Base-by-base conservation (phyloP, 805 yeast species). In the Lachancea nothofagi region DNA sequence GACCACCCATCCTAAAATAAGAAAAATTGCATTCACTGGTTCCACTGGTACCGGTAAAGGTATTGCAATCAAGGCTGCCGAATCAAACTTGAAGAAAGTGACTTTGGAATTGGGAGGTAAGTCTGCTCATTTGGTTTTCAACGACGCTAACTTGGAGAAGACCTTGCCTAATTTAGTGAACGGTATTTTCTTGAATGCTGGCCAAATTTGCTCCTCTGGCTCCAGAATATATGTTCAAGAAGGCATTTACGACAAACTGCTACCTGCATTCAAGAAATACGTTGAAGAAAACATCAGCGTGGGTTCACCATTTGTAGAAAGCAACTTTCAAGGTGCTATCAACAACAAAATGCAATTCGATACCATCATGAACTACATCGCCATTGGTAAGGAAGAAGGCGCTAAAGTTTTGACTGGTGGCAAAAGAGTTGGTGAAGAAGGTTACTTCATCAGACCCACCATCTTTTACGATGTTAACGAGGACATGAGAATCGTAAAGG, bases 41-140 rank as follows among this genome's bases (percentile, higher is more conserved):
- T 82, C 89, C 20, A 83, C 93, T 33, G 78, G 74, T 38, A 72
- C 80, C 46, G 93, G 93, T 66, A 79, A 77, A 61, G 69, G 66
- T 54, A 80, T 83, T 48, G 81, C 83, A 78, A 69, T 69, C 46
- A 73, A 72, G 52, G 83, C 86, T 54, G 81, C 86, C 45, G 72
- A 75, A 47, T 69, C 84, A n/a, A 74, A 74, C 65, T 70, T 82
- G 69, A 83, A 83, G 74, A 82, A 82, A 67, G 82, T 81, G 38
- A 81, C 90, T 36, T 70, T 83, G 64, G 93, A 83, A 66, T 72
- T 82, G 54, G 93, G 93, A 64, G 93, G 93, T 64, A 83, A 83
- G 64, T 80, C 88, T 43, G 84, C 89, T 54, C 79, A 81, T 60
- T 72, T 83, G 54, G 79, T 83, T 29, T 82, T 82, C 57, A 69